A percentile compares a stretch with the other conserved stretches of the same genome.
Evolutionary conservation across 495 filamentous ascomycete species (phyloP).

Genomic region (Annulohypoxylon moriforme): DNA sequence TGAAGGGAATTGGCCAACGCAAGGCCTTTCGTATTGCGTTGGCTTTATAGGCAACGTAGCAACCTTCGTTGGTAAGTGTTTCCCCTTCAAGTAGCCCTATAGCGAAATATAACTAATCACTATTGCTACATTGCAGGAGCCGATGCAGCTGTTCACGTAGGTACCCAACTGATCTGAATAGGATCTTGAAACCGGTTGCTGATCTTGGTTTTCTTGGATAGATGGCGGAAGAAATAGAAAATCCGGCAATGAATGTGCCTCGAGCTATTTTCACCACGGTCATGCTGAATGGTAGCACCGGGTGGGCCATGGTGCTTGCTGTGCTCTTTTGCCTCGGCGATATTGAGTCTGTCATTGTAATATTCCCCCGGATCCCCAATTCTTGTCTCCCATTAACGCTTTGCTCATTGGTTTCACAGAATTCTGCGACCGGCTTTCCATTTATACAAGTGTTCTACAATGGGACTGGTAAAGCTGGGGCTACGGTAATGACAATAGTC

Average conservation of each 20-base stretch:
- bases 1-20: conserved; percentile 65
- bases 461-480: conserved; percentile 56
- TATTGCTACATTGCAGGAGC: conserved; percentile 46
- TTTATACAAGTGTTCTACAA: conserved; percentile 66
- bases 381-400: background rate
- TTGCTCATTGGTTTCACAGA: background rate
- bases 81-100: background rate
- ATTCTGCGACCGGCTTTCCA: conserved; percentile 57
- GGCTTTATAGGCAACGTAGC: conserved; percentile 57
- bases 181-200: background rate
- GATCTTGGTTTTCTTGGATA: conserved; percentile 4
- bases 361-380: background rate
- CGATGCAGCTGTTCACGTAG: conserved; percentile 63
- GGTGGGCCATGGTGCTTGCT: conserved; percentile 63
- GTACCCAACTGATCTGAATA: background rate
- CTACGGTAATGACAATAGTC: conserved; percentile 59
- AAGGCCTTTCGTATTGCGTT: conserved; percentile 65
- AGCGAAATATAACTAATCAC: background rate
- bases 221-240: conserved; percentile 68
- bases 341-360: conserved; percentile 48
- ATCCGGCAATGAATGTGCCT: conserved; percentile 64
- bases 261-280: conserved; percentile 63
- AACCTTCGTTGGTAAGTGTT: conserved; percentile 53
- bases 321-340: conserved; percentile 66
- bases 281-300: conserved; percentile 61